Evolutionary conservation across 495 filamentous ascomycete genomes (phyloP).

Genomic region (Niebla homalea): DNA sequence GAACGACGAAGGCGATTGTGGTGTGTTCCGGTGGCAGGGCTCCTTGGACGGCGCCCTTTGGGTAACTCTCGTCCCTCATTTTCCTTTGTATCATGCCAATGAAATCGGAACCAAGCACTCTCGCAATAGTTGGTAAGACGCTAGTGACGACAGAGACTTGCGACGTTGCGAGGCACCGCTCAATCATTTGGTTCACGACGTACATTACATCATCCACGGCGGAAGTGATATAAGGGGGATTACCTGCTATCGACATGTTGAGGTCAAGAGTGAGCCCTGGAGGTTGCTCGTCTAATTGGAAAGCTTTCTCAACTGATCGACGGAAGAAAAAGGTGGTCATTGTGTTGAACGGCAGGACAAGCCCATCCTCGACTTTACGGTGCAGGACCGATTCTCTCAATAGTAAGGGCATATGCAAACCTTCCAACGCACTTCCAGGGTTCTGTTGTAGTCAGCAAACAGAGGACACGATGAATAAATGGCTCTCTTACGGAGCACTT

Average conservation of each 20-base stretch:
- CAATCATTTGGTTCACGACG: constrained; percentile 83
- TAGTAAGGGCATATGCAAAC: constrained; percentile 51
- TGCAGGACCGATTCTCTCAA: constrained; percentile 59
- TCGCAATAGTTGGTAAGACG: constrained; percentile 66
- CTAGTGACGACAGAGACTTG: constrained; percentile 60
- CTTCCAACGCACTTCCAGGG: constrained; percentile 19
- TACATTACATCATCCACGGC: constrained; percentile 99
- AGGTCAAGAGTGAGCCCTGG: constrained; percentile 61
- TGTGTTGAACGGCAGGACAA: constrained; percentile 65
- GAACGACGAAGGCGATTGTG: constrained; percentile 72
- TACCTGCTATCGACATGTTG: constrained; percentile 48
- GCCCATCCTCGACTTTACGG: constrained; percentile 58
- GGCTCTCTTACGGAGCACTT: constrained; percentile 56
- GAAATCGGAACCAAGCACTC: constrained; percentile 86
- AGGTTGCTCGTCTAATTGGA: constrained; percentile 94
- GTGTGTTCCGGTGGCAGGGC: constrained; percentile 71
- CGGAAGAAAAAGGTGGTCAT: constrained; percentile 95
- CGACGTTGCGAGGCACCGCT: constrained; percentile 72
- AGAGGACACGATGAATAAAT: constrained; percentile 1
- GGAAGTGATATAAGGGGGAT: constrained; percentile 83
- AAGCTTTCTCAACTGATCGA: constrained; percentile 88
- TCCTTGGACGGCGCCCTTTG: constrained; percentile 58
- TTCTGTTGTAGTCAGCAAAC: constrained; percentile 26
- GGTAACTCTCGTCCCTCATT: constrained; percentile 92
- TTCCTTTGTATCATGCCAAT: constrained; percentile 94